Base-by-base conservation (phyloP, 352 stramenopile genomes). In the Thalassiosira ordinaria region DNA sequence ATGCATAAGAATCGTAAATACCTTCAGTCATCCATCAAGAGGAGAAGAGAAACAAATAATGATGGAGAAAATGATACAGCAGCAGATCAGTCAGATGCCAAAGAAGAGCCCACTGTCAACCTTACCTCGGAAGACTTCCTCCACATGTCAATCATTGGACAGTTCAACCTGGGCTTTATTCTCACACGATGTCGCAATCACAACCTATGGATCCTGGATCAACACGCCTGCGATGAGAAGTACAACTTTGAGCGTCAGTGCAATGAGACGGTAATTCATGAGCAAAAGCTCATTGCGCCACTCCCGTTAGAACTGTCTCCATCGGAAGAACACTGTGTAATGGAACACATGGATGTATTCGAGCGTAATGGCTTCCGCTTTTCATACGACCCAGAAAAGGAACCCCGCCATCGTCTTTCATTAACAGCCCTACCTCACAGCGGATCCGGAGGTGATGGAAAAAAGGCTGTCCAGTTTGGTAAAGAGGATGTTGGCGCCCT, bases 91-190 rank as follows among this genome's bases (percentile, higher is more conserved):
- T n/a, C n/a, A n/a, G n/a, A n/a, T 16, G 9, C 7, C 7, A 39
- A 74, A 20, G 46, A 71, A 22, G 63, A 67, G 16, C 33, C 52
- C 11, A 76, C 55, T 24, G 88, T 95, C 0, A 89, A 93, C 53
- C 85, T 98, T 16, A 90, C 87, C 16, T 98, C 98, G 78, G 88
- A 96, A 37, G 95, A 98, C 77, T 98, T 99, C 81, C 76, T 80
- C 29, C 84, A 90, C 20, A 98, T 98, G 93, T 77, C 95, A 24
- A 91, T 98, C 18, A 84, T 98, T 49, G 96, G 97, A 1, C 97
- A 99, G 65, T 99, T 99, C 84, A 99, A 99, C 74, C 91, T 98
- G 68, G 97, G 97, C 1, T 99, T 99, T 76, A 98, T 99, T 47
- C 96, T 99, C 33, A 95, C 89, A 27, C 91, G 92, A 39, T 86